Evolutionary conservation across 129 eudicot species (phyloP).

Genomic region (Smallanthus sonchifolius): DNA sequence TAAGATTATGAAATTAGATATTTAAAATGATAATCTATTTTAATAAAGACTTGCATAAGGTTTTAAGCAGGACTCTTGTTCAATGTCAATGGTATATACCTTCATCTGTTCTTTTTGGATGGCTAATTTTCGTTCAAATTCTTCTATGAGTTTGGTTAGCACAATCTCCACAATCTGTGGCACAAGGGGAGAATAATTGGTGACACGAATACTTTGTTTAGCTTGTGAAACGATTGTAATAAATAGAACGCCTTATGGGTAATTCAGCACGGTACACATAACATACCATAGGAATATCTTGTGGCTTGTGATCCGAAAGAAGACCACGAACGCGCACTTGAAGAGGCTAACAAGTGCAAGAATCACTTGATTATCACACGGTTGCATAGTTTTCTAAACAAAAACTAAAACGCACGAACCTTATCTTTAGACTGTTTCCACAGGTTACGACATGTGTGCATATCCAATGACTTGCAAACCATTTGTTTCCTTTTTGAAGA

Average conservation of each 20-base stretch:
- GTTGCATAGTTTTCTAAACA: neutral
- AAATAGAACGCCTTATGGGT: no score
- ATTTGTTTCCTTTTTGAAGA: constrained; percentile 42
- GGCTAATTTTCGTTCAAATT: constrained; percentile 51
- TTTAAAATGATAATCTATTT: neutral
- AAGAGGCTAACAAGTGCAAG: constrained; percentile 35
- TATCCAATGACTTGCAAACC: constrained; percentile 48
- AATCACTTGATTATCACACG: constrained; percentile 16
- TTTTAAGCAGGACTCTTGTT: neutral
- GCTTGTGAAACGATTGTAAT: neutral
- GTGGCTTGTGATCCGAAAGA: constrained; percentile 60
- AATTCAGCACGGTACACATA: neutral
- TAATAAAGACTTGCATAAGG: neutral
- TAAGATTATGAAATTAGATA: neutral
- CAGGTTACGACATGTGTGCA: constrained; percentile 30
- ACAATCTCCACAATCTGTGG: constrained; percentile 62
- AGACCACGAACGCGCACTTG: constrained; percentile 55
- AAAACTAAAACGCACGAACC: constrained; percentile 40
- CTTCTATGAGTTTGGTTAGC: constrained; percentile 60
- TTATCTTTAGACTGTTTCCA: constrained; percentile 39
- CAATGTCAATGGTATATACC: constrained; percentile 1
- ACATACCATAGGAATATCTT: constrained; percentile 65
- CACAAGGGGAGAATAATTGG: neutral
- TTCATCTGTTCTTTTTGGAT: constrained; percentile 48
- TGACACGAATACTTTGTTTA: neutral